phyloP scores from a whole-genome alignment of 192 early-diverging fungal genomes.

The Entomortierella chlamydospora region DNA sequence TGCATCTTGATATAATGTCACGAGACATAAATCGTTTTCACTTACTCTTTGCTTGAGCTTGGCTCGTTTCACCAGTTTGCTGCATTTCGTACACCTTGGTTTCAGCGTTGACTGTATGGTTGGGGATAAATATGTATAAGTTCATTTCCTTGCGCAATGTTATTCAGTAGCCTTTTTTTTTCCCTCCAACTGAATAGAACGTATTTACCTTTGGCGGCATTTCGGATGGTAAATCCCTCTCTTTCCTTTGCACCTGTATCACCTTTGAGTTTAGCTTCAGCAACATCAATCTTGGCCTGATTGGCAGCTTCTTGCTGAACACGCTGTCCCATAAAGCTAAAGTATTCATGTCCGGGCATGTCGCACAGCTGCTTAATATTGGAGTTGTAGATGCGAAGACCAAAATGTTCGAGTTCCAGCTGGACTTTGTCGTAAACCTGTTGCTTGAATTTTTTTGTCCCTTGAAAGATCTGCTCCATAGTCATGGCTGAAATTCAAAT shows the following conservation, averaged over 20 bases:
- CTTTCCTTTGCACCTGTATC: background rate
- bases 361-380: background rate
- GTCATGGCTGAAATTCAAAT: background rate
- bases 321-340: slow-evolving; percentile 1
- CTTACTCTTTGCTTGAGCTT: background rate
- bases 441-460: background rate
- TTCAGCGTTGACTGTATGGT: background rate
- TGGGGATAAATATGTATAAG: background rate
- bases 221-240: background rate
- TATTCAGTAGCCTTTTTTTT: too few species aligned
- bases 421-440: background rate
- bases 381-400: slow-evolving; percentile 2
- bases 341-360: slow-evolving; percentile 1
- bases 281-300: background rate
- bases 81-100: background rate
- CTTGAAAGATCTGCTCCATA: background rate
- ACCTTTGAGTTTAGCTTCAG: slow-evolving; percentile 1
- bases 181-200: too few species aligned
- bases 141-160: background rate
- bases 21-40: too few species aligned
- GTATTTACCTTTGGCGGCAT: background rate
- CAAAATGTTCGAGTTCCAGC: background rate
- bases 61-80: background rate
- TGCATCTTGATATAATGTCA: too few species aligned
- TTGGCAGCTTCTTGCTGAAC: background rate